These are phyloP conservation scores for Lactarius indigo DNA, from an alignment of 768 basidiomycete species.

Conservation along the genomic window DNA sequence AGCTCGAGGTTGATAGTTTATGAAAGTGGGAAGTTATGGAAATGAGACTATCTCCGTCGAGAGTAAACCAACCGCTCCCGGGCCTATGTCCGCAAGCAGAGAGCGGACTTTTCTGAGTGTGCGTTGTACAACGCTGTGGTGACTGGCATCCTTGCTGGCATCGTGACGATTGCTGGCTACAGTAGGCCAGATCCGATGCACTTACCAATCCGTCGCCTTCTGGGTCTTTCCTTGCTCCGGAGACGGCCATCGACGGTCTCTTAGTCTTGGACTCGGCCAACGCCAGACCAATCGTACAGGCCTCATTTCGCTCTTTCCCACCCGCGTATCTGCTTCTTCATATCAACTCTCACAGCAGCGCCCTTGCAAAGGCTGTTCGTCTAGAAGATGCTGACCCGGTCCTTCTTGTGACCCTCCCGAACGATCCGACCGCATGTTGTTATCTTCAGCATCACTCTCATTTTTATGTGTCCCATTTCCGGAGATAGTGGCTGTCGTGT, in stretches of 20 bases:
- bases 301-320: slow-evolving; percentile 79
- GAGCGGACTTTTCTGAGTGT: too few relatives aligned
- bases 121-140: too few relatives aligned
- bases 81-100: too few relatives aligned
- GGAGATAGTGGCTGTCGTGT: slow-evolving; percentile 63
- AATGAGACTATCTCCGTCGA: too few relatives aligned
- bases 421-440: slow-evolving; percentile 71
- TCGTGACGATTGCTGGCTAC: too few relatives aligned
- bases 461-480: slow-evolving; percentile 74
- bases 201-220: not conserved
- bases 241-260: slow-evolving; percentile 28
- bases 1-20: too few relatives aligned
- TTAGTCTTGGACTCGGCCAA: slow-evolving; percentile 29
- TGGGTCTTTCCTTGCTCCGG: too few relatives aligned
- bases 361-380: slow-evolving; percentile 53
- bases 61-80: too few relatives aligned
- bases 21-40: too few relatives aligned
- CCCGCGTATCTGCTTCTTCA: slow-evolving; percentile 79
- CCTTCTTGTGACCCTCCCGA: slow-evolving; percentile 54
- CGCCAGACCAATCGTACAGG: slow-evolving; percentile 71
- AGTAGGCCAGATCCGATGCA: too few relatives aligned
- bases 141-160: too few relatives aligned
- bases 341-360: slow-evolving; percentile 79
- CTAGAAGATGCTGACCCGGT: slow-evolving; percentile 67
- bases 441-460: slow-evolving; percentile 74